Evolutionary conservation across 257 asterid genomes (phyloP).

Genomic region (Thymus quinquecostatus): DNA sequence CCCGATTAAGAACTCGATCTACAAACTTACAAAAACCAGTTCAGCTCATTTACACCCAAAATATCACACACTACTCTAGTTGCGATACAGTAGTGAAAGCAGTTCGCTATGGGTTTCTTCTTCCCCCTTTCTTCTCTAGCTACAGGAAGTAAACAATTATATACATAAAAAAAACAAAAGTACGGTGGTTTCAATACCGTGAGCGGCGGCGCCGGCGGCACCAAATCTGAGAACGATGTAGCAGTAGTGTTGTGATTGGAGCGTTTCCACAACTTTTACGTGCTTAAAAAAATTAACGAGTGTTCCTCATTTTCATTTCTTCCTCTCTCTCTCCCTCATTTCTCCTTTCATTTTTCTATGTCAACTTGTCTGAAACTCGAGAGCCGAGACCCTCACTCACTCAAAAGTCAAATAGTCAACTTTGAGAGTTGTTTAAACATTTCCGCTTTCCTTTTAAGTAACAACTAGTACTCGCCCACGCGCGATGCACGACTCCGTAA

Average conservation of each 20-base stretch:
- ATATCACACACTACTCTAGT: background rate
- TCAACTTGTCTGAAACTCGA: too few species aligned
- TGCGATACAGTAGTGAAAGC: background rate
- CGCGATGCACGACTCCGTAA: too few species aligned
- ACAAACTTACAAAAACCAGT: background rate
- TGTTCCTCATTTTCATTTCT: background rate
- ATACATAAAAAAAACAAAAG: background rate
- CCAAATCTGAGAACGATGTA: background rate
- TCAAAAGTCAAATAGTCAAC: too few species aligned
- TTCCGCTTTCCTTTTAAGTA: too few species aligned
- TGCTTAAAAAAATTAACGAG: too few species aligned
- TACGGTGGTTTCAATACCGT: conserved; percentile 24
- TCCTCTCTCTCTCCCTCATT: too few species aligned
- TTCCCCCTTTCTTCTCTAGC: background rate
- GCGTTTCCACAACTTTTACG: background rate
- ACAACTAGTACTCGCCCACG: too few species aligned
- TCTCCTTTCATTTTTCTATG: too few species aligned
- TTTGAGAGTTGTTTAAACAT: too few species aligned
- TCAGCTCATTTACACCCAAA: background rate
- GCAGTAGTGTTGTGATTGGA: background rate
- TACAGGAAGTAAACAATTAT: too few species aligned
- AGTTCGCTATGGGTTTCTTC: background rate
- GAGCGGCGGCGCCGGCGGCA: conserved; percentile 15
- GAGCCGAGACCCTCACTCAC: too few species aligned
- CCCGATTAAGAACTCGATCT: background rate